Evolutionary conservation across 441 rosid species (phyloP).

Genomic region (Capsella rubella): DNA sequence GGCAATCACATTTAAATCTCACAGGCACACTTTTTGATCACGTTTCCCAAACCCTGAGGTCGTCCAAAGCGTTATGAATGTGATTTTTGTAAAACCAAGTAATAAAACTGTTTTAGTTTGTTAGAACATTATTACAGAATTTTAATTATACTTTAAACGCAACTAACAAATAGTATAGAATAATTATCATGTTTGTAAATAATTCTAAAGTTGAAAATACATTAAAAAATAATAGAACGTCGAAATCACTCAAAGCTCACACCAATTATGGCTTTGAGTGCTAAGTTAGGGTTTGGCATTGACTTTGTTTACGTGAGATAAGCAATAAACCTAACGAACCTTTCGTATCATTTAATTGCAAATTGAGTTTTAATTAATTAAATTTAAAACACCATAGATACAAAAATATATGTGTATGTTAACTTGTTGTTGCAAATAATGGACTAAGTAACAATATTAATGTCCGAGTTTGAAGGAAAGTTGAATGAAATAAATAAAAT

Average conservation of each 20-base stretch:
- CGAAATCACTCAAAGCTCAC: conserved; percentile 54
- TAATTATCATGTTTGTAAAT: neutral
- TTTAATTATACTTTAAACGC: neutral
- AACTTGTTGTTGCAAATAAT: conserved; percentile 35
- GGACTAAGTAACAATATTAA: conserved; percentile 24
- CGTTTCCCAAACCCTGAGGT: conserved; percentile 13
- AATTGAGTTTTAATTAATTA: neutral
- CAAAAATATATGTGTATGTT: neutral
- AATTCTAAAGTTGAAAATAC: neutral
- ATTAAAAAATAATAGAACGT: conserved; percentile 37
- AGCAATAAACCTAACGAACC: conserved; percentile 36
- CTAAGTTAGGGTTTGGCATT: conserved; percentile 42
- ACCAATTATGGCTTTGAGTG: conserved; percentile 48
- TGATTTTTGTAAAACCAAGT: neutral
- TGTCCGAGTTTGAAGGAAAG: conserved; percentile 29
- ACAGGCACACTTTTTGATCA: conserved; percentile 3
- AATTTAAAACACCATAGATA: neutral
- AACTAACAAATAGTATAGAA: neutral
- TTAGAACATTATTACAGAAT: neutral
- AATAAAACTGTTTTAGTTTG: conserved; percentile 17
- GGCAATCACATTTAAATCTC: conserved; percentile 26
- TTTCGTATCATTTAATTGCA: conserved; percentile 13
- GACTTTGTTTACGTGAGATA: conserved; percentile 44
- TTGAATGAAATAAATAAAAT: conserved; percentile 4
- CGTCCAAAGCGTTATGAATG: conserved; percentile 34